Conservation (phyloP, 202 grass and related monocot genomes). For the Panicum virgatum region DNA sequence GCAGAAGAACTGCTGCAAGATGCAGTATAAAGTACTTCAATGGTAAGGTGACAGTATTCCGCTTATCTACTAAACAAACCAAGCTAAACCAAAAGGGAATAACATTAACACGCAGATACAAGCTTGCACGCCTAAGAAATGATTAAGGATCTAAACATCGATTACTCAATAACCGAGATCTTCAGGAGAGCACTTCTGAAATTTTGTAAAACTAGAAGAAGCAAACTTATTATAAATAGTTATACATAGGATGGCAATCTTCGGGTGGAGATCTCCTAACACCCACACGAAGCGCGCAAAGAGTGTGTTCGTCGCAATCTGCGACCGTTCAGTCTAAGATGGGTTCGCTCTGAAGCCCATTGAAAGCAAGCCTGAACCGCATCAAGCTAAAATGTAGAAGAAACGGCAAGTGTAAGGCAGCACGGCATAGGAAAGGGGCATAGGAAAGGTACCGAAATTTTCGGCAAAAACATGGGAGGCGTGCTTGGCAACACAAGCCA, state of each 20-base stretch:
- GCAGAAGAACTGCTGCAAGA: neutral
- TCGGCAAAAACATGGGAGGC: constrained; percentile 15
- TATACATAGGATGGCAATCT: neutral
- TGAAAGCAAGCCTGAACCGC: neutral
- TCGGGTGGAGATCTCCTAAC: neutral
- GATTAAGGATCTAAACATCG: neutral
- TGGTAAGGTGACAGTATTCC: neutral
- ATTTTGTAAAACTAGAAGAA: neutral
- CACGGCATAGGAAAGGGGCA: neutral
- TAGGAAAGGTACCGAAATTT: constrained; percentile 11
- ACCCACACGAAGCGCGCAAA: neutral
- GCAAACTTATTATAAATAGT: neutral
- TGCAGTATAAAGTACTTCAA: neutral
- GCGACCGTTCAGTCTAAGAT: neutral
- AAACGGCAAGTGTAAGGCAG: constrained; percentile 1
- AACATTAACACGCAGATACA: neutral
- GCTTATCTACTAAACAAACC: neutral
- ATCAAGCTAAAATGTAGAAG: constrained; percentile 14
- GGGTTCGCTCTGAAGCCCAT: neutral
- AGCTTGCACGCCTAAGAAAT: neutral
- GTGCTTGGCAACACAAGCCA: neutral
- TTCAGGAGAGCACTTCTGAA: neutral
- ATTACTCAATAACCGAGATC: neutral
- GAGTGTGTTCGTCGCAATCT: neutral
- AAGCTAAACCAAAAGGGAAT: neutral